Conservation (phyloP, 805 yeast genomes). For the Torulaspora delbrueckii region DNA sequence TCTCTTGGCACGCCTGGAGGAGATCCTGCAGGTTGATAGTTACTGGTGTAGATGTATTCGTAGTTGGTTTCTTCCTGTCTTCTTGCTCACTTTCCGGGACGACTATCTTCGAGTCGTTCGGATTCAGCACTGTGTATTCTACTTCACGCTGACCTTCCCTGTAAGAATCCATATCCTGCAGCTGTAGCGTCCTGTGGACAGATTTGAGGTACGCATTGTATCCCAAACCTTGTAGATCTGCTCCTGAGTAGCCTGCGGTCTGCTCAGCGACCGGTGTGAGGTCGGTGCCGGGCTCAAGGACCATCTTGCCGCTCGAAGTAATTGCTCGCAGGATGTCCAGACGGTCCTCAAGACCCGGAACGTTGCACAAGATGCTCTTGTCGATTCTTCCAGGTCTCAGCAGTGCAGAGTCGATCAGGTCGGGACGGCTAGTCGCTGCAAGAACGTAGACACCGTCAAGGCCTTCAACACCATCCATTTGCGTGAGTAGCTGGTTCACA, state of each 20-base stretch:
- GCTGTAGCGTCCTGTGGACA: constrained; percentile 61
- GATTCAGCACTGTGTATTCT: constrained; percentile 4
- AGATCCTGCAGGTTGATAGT: constrained; percentile 52
- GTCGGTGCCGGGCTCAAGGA: constrained; percentile 45
- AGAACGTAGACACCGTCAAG: constrained; percentile 92
- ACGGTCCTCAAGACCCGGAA: constrained; percentile 71
- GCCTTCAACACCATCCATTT: constrained; percentile 99
- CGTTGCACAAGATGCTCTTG: constrained; percentile 82
- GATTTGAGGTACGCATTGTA: constrained; percentile 89
- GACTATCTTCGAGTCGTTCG: background rate
- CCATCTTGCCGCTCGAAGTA: constrained; percentile 39
- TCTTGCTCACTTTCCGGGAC: background rate
- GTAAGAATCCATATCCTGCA: background rate
- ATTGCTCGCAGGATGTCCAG: constrained; percentile 53
- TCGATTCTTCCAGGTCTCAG: constrained; percentile 95
- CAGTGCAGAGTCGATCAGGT: constrained; percentile 88
- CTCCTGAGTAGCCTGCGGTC: constrained; percentile 85
- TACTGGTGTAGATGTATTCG: background rate
- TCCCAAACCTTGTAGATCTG: constrained; percentile 88
- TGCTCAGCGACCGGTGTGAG: constrained; percentile 49
- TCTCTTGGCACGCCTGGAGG: constrained; percentile 57
- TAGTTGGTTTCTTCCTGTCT: background rate
- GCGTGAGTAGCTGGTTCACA: constrained; percentile 93
- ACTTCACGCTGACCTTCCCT: background rate
- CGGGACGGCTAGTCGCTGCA: constrained; percentile 96